Percentiles rank a stretch among this genome's conserved stretches.
These are phyloP conservation scores for Lipomyces yamanashiensis DNA, from an alignment of 805 yeast species.

Conservation along the genomic window DNA sequence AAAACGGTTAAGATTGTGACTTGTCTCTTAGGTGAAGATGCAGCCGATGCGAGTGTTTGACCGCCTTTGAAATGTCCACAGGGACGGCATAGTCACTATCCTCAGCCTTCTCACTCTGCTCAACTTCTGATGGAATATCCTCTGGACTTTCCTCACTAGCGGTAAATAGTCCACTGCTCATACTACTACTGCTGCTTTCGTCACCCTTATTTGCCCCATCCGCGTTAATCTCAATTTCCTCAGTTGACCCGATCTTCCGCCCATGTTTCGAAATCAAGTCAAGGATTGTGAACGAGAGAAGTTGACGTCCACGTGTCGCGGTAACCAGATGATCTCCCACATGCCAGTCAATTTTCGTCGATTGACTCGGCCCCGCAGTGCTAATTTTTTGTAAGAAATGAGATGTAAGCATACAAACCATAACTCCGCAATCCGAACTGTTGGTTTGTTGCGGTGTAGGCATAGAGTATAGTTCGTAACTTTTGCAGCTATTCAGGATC, in stretches of 20 bases:
- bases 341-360: conserved; percentile 16
- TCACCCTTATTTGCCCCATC: not conserved
- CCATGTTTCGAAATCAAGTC: conserved; percentile 30
- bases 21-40: not conserved
- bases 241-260: conserved; percentile 16
- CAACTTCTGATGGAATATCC: not conserved
- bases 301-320: conserved; percentile 26
- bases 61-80: not conserved
- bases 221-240: conserved; percentile 8
- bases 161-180: not conserved
- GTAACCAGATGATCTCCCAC: conserved; percentile 4
- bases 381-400: conserved; percentile 25
- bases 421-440: conserved; percentile 39
- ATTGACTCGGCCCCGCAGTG: not conserved
- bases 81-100: not conserved
- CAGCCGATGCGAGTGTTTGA: conserved; percentile 1
- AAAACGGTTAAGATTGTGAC: not conserved
- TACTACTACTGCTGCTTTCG: not conserved
- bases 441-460: conserved; percentile 36
- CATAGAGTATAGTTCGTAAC: conserved; percentile 11
- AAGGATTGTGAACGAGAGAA: conserved; percentile 30
- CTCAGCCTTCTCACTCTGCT: not conserved
- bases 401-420: conserved; percentile 38
- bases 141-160: not conserved
- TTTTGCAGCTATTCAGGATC: conserved; percentile 22